Base-by-base conservation (phyloP, 2,329 filamentous ascomycete species). In the Magnaporthiopsis incrustans region DNA sequence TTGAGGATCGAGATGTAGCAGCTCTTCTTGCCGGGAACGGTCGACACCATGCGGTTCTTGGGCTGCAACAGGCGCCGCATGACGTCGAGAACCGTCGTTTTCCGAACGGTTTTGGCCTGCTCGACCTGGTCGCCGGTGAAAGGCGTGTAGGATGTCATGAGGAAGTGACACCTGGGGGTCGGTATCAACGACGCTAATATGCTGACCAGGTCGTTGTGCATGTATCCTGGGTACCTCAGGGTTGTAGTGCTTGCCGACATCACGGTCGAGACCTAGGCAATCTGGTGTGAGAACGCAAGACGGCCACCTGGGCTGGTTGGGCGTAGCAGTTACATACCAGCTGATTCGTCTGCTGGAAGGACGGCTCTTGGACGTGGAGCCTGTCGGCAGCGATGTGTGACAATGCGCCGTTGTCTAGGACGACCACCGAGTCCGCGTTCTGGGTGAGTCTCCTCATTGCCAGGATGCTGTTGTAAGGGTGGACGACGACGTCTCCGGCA, bases 1-100 rank as follows among this genome's bases (percentile, higher is more conserved):
- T 99, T 98, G 67, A 99, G 82, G 70, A 99, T 98, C 60, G 92
- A 97, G 73, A 99, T 98, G 80, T 99, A 99, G 80, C 95, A 99
- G 78, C 92, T 97, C 80, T 92, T 96, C 80, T 98, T 98, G 71
- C 90, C 91, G 1, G 94, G 93, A 64, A 92, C 89, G 27, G 95
- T 97, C 30, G 93, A 97, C 59, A 99, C 95, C 95, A 99, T 99
- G 74, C 96, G 89, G 77, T 99, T 99, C 82, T 99, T 99, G 56
- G 95, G 95, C 77, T 99, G 96, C 65, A 99, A 81, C 30, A 99
- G 81, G 66, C 95, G 85, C 65, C 95, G 87, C 95, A 99, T 99
- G 67, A 99, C 96, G 74, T 99, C 95, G 57, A 99, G 79, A 11
- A 99, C 95, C 1, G 95, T 99, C 2, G 96, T 99, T 79, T 98